phyloP scores from a whole-genome alignment of 2,329 filamentous ascomycete genomes.

The Nigrograna mackinnonii region DNA sequence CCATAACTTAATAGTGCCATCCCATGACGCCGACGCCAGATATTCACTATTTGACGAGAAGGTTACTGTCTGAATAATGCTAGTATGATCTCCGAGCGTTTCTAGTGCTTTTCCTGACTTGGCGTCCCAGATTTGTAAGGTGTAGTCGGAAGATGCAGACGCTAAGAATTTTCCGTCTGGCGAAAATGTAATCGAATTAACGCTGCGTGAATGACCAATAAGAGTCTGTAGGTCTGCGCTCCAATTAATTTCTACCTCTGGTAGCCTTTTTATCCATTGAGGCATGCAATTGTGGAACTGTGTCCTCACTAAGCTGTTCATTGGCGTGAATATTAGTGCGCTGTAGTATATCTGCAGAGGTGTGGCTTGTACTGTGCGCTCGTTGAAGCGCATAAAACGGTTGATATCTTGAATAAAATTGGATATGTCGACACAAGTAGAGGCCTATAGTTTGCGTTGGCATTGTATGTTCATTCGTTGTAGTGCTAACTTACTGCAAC shows the following conservation, averaged over 20 bases:
- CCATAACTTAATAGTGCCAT: background rate
- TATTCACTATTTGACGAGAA: background rate
- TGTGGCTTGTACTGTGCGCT: constrained; percentile 3
- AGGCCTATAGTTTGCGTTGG: too few species aligned
- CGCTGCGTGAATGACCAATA: constrained; percentile 1
- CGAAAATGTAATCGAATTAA: background rate
- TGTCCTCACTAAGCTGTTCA: constrained; percentile 1
- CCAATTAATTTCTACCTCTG: constrained; percentile 1
- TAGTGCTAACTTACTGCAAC: too few species aligned
- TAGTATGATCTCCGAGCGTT: background rate
- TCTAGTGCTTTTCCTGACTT: too few species aligned
- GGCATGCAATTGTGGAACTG: background rate
- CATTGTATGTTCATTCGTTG: too few species aligned
- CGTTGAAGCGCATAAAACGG: constrained; percentile 1
- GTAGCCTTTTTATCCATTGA: background rate
- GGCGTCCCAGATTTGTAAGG: too few species aligned
- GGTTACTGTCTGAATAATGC: background rate
- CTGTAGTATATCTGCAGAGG: constrained; percentile 7
- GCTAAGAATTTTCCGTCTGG: background rate
- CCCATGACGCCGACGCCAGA: background rate
- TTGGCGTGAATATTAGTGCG: constrained; percentile 7
- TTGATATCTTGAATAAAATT: background rate
- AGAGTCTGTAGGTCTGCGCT: background rate
- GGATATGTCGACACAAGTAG: too few species aligned
- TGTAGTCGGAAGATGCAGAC: too few species aligned